Evolutionary conservation across 1,284 basidiomycete genomes (phyloP), one percentile per base, ranked within the genome.

Genomic region (Fomitopsis palustris): DNA sequence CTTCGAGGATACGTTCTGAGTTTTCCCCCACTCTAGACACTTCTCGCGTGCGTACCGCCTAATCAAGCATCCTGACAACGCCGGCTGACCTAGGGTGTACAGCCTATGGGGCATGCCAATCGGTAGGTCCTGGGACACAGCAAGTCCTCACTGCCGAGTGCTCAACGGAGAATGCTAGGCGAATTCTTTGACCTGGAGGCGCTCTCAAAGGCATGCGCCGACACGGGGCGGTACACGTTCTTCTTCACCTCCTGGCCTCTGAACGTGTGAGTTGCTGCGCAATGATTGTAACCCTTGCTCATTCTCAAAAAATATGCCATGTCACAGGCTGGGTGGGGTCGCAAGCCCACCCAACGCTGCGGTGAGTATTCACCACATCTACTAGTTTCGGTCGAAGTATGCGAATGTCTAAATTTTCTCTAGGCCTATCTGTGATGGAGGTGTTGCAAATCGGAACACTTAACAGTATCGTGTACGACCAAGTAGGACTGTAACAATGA

Each of bases 211-310:
- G 74, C 76, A 1, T 88, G 85, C 66, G 80, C 79, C 9, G 78
- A 81, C 62, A 81, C 80, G 1, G 79, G 80, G 3, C 73, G 86
- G 64, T 87, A 87, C 68, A 86, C 83, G 8, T 88, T 89, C 72
- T 89, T 88, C 75, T 86, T 88, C 71, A 80, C 85, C 0, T 89
- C 87, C 4, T 89, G 86, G 87, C 86, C 87, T 1, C 71, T 89
- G 65, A 81, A 87, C 65, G 82, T 88, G 86, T 87, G 14, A 55
- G 43, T 35, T 19, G 39, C 6, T 31, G 16, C 41, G 41, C 10
- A n/a, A n/a, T 54, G 7, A 17, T 7, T 41, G 10, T 54, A 7
- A 17, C 6, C 51, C 3, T 38, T 41, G 37, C 19, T 56, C 3
- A 53, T 52, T 21, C 23, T 33, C 19, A 25, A 2, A 41, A 16